Base-by-base conservation (phyloP, 805 yeast genomes). In the Candida endomychidarum region DNA sequence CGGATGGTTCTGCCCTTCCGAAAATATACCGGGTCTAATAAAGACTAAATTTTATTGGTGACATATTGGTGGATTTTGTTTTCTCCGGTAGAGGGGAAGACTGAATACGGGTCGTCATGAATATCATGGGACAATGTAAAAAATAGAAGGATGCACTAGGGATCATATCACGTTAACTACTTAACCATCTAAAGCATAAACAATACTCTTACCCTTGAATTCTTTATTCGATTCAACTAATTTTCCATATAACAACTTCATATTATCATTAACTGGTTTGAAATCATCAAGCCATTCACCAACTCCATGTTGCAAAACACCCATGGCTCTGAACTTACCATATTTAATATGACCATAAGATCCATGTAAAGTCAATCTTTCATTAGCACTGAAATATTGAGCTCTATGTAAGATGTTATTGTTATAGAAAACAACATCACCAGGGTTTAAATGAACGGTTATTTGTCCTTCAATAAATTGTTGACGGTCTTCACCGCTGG, bases 251-350 rank as follows among this genome's bases (percentile, higher is more conserved):
- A 67, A 47, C 42, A 51, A 36, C 14, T 43, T 46, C 54, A 65
- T 56, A 38, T 62, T 64, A 24, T 45, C 49, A 31, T 56, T 60
- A 16, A 47, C 34, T 2, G 72, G 63, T 28, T 51, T 41, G 40
- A 73, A 60, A 12, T 61, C 49, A 10, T 63, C 61, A 17, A 70
- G 48, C 80, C 80, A 74, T 30, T 63, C 61, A 7, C 67, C 70
- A 4, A 73, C 77, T 0, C 78, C 80, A 46, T 73, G 78, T 52
- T 74, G 80, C 34, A 74, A 63, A n/a, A 74, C 64, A n/a, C 77
- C 74, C 45, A 62, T 64, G 3, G 79, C 78, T 42, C 79, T 57
- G 10, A 59, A 48, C 39, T 58, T 56, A 5, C 78, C 78, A 38
- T 54, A 53, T 25, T 61, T 58, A 16, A 44, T 58, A 45, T 70